phyloP scores from a whole-genome alignment of 495 filamentous ascomycete genomes.

The Wilcoxina mikolae region DNA sequence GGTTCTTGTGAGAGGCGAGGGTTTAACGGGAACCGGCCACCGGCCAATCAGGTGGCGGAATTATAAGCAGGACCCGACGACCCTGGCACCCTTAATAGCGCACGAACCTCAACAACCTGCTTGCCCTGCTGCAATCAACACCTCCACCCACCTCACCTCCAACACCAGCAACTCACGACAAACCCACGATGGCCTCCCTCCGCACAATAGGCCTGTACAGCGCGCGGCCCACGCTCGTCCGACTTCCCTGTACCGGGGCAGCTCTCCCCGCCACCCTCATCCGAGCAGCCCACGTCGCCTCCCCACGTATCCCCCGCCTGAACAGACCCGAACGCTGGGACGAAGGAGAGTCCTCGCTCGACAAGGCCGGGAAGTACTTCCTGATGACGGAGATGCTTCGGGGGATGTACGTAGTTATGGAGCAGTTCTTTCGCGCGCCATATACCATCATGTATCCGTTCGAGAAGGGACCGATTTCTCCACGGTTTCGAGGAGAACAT shows the following conservation, averaged over 20 bases:
- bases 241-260: neutral
- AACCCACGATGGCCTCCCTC: conserved; percentile 14
- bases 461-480: conserved; percentile 96
- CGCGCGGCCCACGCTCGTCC: neutral
- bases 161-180: neutral
- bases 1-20: too few species aligned
- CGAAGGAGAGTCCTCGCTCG: conserved; percentile 57
- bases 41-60: conserved; percentile 13
- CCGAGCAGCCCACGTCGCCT: conserved; percentile 6
- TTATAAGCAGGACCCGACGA: conserved; percentile 24
- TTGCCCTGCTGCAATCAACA: neutral
- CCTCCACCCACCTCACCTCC: neutral
- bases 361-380: conserved; percentile 82
- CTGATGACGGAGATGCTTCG: conserved; percentile 86
- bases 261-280: neutral
- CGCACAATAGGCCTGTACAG: conserved; percentile 14
- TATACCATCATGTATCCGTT: conserved; percentile 99
- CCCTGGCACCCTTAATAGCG: neutral
- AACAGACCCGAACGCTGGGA: conserved; percentile 35
- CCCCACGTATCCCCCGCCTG: conserved; percentile 11
- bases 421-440: conserved; percentile 97
- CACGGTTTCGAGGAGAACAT: conserved; percentile 94
- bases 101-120: neutral
- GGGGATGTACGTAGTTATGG: conserved; percentile 94
- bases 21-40: too few species aligned